Evolutionary conservation across 371 early-diverging fungal genomes (phyloP).

Genomic region (Rhizopus sp.): DNA sequence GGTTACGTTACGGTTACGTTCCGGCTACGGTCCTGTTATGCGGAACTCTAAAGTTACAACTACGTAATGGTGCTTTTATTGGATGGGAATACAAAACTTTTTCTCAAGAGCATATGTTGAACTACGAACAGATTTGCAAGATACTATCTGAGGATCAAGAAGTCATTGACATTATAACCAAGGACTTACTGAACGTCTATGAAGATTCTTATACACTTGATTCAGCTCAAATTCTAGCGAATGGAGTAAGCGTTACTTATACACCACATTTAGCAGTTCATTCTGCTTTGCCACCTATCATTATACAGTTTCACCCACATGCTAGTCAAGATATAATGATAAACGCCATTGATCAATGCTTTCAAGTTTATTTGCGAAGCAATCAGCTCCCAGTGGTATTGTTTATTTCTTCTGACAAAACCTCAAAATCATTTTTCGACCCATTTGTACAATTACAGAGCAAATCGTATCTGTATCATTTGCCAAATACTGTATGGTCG

Average conservation of each 20-base stretch:
- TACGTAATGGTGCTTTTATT: constrained; percentile 3
- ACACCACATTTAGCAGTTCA: constrained; percentile 16
- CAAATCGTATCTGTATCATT: constrained; percentile 5
- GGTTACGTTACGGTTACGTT: constrained; percentile 12
- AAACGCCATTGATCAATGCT: constrained; percentile 18
- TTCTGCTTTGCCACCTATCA: constrained; percentile 17
- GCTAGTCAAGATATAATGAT: constrained; percentile 17
- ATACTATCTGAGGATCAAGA: constrained; percentile 15
- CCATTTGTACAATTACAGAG: constrained; percentile 1
- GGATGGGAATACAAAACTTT: constrained; percentile 2
- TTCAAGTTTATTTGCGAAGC: constrained; percentile 18
- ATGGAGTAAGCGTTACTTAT: constrained; percentile 15
- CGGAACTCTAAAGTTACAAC: constrained; percentile 4
- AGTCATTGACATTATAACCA: constrained; percentile 12
- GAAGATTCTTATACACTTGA: constrained; percentile 15
- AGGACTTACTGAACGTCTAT: constrained; percentile 17
- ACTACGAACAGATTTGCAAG: constrained; percentile 5
- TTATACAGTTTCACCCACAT: constrained; percentile 12
- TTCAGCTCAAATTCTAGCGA: constrained; percentile 16
- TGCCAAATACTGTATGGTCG: constrained; percentile 1
- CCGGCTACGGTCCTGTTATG: constrained; percentile 11
- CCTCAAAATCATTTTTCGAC: constrained; percentile 11
- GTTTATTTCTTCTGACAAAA: constrained; percentile 20
- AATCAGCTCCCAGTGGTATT: constrained; percentile 17
- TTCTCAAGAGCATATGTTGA: constrained; percentile 14